Conservation (phyloP, 2,329 filamentous ascomycete species). For the Tricladium varicosporioides region DNA sequence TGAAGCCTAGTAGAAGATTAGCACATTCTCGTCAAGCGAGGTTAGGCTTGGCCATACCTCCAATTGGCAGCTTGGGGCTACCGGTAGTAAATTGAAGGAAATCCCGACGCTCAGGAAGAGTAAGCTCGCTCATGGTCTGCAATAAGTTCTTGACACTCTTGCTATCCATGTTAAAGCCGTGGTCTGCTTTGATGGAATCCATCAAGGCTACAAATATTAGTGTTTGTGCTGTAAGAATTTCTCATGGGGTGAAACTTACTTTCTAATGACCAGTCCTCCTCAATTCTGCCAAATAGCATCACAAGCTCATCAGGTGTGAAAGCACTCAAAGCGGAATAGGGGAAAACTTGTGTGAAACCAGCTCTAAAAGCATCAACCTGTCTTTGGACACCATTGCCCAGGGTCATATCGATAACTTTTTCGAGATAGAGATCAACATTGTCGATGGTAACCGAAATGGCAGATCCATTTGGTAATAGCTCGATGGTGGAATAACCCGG, state of each 20-base stretch:
- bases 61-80: slow-evolving; percentile 96
- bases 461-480: slow-evolving; percentile 70
- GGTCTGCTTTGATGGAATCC: slow-evolving; percentile 98
- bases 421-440: slow-evolving; percentile 91
- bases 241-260: slow-evolving; percentile 58
- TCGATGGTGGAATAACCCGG: slow-evolving; percentile 89
- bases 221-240: slow-evolving; percentile 15
- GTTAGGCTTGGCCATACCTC: slow-evolving; percentile 61
- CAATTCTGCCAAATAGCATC: slow-evolving; percentile 85
- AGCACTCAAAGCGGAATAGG: slow-evolving; percentile 85
- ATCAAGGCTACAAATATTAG: slow-evolving; percentile 65
- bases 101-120: slow-evolving; percentile 72
- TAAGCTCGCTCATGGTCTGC: slow-evolving; percentile 90
- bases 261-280: slow-evolving; percentile 97
- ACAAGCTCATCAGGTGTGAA: slow-evolving; percentile 96
- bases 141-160: slow-evolving; percentile 90
- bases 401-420: slow-evolving; percentile 84
- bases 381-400: slow-evolving; percentile 81
- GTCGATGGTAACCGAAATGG: slow-evolving; percentile 77
- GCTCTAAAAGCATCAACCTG: slow-evolving; percentile 89
- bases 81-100: slow-evolving; percentile 98
- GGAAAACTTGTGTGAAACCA: slow-evolving; percentile 95
- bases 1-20: slow-evolving; percentile 70
- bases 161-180: slow-evolving; percentile 98
- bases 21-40: slow-evolving; percentile 17